These are phyloP conservation scores for Camelina hispida DNA, from an alignment of 345 rosid genomes.

Conservation along the genomic window DNA sequence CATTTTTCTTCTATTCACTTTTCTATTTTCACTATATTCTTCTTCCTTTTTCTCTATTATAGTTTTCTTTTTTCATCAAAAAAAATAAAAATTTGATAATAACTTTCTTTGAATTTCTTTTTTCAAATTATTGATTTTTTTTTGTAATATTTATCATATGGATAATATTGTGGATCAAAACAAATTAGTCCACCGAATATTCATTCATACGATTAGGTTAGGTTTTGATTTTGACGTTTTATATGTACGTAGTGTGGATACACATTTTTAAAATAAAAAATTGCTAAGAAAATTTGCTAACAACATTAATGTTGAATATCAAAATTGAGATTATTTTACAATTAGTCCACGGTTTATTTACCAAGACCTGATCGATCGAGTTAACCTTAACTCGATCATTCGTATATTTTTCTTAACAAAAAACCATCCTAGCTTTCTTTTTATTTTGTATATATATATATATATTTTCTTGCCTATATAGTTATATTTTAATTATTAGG, in stretches of 20 bases:
- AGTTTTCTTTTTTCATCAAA: no score
- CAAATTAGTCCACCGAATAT: background rate
- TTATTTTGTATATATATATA: background rate
- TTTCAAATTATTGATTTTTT: no score
- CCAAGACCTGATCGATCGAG: background rate
- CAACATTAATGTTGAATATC: background rate
- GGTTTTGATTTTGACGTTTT: background rate
- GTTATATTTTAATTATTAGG: background rate
- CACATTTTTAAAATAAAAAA: no score
- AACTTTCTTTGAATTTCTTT: background rate
- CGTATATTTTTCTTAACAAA: no score
- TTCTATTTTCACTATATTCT: background rate
- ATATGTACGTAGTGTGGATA: background rate
- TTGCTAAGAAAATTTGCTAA: background rate
- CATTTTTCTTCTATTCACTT: conserved; percentile 26
- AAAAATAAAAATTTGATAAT: no score
- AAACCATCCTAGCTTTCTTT: background rate
- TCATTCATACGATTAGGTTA: background rate
- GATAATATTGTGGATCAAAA: background rate
- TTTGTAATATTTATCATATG: background rate
- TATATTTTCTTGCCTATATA: background rate
- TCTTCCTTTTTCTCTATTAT: background rate
- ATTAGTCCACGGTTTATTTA: background rate
- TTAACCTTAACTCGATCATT: no score
- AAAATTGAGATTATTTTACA: background rate